Evolutionary conservation across 2,329 filamentous ascomycete species (phyloP).

Genomic region (Colletotrichum orchidophilum): DNA sequence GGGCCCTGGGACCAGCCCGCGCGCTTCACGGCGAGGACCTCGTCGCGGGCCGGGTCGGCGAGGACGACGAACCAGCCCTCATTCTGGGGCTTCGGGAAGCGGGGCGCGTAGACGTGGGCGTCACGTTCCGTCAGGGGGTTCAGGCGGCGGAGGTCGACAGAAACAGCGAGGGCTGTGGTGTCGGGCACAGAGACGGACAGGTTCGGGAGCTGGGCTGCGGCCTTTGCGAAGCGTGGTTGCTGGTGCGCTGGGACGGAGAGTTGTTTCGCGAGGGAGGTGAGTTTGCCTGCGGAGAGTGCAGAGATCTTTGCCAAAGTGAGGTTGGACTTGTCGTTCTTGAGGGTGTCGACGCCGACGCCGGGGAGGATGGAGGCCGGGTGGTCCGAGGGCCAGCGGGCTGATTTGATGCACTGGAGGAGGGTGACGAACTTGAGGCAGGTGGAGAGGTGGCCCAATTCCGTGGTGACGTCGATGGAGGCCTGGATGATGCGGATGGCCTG

Average conservation of each 20-base stretch:
- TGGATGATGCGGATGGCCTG: constrained; percentile 98
- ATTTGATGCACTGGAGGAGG: constrained; percentile 91
- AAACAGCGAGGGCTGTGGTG: constrained; percentile 70
- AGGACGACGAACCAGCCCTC: constrained; percentile 93
- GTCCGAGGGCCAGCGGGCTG: constrained; percentile 89
- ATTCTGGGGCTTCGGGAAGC: constrained; percentile 92
- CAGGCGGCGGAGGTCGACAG: constrained; percentile 69
- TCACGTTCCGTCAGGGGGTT: constrained; percentile 74
- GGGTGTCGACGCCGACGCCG: constrained; percentile 62
- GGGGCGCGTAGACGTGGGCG: constrained; percentile 83
- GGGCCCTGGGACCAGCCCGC: constrained; percentile 71
- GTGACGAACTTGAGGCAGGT: constrained; percentile 84
- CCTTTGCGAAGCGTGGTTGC: constrained; percentile 63
- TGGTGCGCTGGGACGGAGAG: constrained; percentile 59
- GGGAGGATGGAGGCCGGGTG: constrained; percentile 83
- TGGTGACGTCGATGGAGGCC: constrained; percentile 91
- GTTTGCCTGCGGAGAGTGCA: constrained; percentile 44
- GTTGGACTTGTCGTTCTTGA: constrained; percentile 50
- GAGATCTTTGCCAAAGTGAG: constrained; percentile 53
- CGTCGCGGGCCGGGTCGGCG: constrained; percentile 72
- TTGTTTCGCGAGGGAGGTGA: constrained; percentile 56
- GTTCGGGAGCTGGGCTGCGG: constrained; percentile 73
- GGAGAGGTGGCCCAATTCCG: constrained; percentile 84
- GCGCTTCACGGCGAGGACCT: constrained; percentile 87
- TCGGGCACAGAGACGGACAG: constrained; percentile 69